Evolutionary conservation across 495 filamentous ascomycete genomes (phyloP).

Genomic region (Xylaria sp.): DNA sequence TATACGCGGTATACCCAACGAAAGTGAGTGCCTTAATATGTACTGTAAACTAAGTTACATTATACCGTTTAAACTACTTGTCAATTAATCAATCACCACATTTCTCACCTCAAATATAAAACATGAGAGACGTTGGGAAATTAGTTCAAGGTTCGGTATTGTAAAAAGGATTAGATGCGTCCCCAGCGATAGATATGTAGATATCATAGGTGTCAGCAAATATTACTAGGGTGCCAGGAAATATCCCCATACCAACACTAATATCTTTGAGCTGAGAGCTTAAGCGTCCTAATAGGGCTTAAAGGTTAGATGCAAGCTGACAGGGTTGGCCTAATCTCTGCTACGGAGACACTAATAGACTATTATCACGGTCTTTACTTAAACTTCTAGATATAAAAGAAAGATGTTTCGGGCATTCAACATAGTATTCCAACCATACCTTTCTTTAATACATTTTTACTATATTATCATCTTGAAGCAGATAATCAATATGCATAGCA

Average conservation of each 20-base stretch:
- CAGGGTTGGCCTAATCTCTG: background rate
- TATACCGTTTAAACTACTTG: background rate
- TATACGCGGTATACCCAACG: slow-evolving; percentile 1
- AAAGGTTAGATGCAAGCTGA: background rate
- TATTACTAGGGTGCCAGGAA: slow-evolving; percentile 8
- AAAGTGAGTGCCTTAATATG: background rate
- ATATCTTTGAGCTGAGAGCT: background rate
- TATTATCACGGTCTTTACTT: background rate
- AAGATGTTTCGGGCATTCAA: background rate
- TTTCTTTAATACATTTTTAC: too few species aligned
- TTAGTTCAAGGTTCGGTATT: background rate
- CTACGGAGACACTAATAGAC: slow-evolving; percentile 6
- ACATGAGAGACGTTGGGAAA: too few species aligned
- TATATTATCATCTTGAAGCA: background rate
- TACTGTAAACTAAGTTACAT: background rate
- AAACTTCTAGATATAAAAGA: background rate
- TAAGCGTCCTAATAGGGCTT: background rate
- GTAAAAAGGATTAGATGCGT: background rate
- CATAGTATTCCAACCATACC: slow-evolving; percentile 1
- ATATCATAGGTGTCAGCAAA: slow-evolving; percentile 12
- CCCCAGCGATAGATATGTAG: background rate
- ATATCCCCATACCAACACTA: slow-evolving; percentile 10
- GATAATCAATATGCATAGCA: too few species aligned
- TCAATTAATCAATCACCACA: background rate
- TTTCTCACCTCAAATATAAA: too few species aligned